phyloP scores from a whole-genome alignment of 352 stramenopile species.

The Phytophthora palmivora region DNA sequence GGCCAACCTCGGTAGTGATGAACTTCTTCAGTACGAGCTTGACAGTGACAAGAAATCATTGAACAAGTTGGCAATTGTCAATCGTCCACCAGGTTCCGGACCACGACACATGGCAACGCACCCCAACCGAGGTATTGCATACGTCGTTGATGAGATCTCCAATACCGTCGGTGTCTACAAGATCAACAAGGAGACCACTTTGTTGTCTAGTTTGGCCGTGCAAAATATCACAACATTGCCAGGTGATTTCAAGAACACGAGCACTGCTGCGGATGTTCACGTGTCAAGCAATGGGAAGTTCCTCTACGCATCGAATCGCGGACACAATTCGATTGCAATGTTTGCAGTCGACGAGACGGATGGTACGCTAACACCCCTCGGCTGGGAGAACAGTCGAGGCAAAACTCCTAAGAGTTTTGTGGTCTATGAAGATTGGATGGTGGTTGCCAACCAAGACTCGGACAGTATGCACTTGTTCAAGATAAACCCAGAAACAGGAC shows the following conservation, averaged over 20 bases:
- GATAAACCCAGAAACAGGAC: slow-evolving; percentile 34
- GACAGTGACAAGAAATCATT: slow-evolving; percentile 39
- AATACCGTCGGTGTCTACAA: slow-evolving; percentile 65
- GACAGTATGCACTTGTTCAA: slow-evolving; percentile 55
- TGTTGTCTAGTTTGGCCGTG: slow-evolving; percentile 28
- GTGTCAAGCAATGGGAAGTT: slow-evolving; percentile 53
- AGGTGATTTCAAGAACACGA: slow-evolving; percentile 27
- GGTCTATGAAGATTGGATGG: slow-evolving; percentile 47
- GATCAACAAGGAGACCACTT: slow-evolving; percentile 19
- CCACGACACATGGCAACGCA: slow-evolving; percentile 61
- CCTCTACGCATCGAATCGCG: slow-evolving; percentile 69
- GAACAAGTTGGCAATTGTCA: slow-evolving; percentile 15
- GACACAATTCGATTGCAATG: slow-evolving; percentile 63
- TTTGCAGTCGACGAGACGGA: slow-evolving; percentile 40
- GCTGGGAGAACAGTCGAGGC: slow-evolving; percentile 42
- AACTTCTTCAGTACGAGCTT: slow-evolving; percentile 55
- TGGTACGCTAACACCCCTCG: slow-evolving; percentile 37
- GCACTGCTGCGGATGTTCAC: slow-evolving; percentile 48
- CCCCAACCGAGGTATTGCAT: slow-evolving; percentile 42
- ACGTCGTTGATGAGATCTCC: slow-evolving; percentile 60
- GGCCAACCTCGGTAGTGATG: slow-evolving; percentile 60
- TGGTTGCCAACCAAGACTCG: slow-evolving; percentile 63
- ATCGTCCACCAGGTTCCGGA: slow-evolving; percentile 42
- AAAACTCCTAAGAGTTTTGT: slow-evolving; percentile 50
- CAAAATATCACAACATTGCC: slow-evolving; percentile 62